A percentile compares a stretch with the other conserved stretches of the same genome.
Conservation (phyloP, 106 monocot genomes). For the Dendrobium officinale region DNA sequence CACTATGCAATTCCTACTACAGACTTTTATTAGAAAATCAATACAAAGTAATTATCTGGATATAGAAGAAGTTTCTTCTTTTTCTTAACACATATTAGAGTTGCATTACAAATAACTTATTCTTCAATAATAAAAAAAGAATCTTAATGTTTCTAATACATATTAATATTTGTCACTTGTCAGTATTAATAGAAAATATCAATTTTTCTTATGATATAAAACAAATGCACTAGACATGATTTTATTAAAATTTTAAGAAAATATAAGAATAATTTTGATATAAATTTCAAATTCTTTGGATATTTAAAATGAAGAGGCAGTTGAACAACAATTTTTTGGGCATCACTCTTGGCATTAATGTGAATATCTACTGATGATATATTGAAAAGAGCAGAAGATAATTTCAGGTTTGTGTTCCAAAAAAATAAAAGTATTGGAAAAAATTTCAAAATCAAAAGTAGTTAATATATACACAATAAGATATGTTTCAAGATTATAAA, state of each 20-base stretch:
- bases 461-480: not conserved
- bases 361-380: conserved; percentile 70
- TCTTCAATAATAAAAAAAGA: too few relatives aligned
- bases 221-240: not conserved
- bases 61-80: too few relatives aligned
- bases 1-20: too few relatives aligned
- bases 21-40: too few relatives aligned
- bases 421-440: conserved; percentile 57
- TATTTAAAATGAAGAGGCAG: conserved; percentile 91
- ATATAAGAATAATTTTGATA: not conserved
- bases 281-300: conserved; percentile 43
- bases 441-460: conserved; percentile 31
- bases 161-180: too few relatives aligned
- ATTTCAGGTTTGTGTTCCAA: conserved; percentile 79
- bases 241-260: not conserved
- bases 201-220: not conserved
- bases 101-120: too few relatives aligned
- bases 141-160: too few relatives aligned
- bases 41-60: too few relatives aligned
- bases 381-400: conserved; percentile 80
- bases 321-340: conserved; percentile 22
- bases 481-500: not conserved
- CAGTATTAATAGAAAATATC: not conserved
- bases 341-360: conserved; percentile 7
- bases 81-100: too few relatives aligned